phyloP scores from a whole-genome alignment of 2,329 filamentous ascomycete species.

The Venturia effusa region DNA sequence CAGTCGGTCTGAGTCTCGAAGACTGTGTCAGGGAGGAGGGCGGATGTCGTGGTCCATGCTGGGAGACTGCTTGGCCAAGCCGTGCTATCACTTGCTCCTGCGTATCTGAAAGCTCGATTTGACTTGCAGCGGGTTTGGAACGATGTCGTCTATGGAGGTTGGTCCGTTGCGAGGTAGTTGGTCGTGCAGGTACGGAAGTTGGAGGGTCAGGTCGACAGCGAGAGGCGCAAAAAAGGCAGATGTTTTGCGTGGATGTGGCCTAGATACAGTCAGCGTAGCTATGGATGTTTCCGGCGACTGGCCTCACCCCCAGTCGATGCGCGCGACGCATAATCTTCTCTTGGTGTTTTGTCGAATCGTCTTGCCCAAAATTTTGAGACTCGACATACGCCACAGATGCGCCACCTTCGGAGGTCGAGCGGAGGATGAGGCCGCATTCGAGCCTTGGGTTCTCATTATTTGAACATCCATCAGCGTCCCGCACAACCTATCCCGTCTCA shows the following conservation, averaged over 20 bases:
- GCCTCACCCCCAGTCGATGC: not conserved
- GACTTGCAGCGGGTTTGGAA: not conserved
- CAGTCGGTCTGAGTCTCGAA: not conserved
- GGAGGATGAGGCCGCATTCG: too few relatives aligned
- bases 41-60: not conserved
- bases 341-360: not conserved
- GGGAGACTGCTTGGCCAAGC: too few relatives aligned
- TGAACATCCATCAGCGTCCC: not conserved
- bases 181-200: not conserved
- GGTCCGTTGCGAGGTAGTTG: not conserved
- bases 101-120: not conserved
- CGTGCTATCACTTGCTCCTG: too few relatives aligned
- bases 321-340: conserved; percentile 16
- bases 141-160: not conserved
- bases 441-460: too few relatives aligned
- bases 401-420: not conserved
- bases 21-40: not conserved
- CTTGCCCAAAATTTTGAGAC: not conserved
- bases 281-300: not conserved
- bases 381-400: not conserved
- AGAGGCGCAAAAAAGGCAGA: conserved; percentile 25
- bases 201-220: not conserved
- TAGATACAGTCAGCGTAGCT: not conserved
- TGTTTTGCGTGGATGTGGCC: conserved; percentile 14
- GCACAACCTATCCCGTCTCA: not conserved